Percentiles rank a stretch among this genome's conserved stretches.
phyloP scores from a whole-genome alignment of 192 early-diverging fungal species.

The Entomortierella chlamydospora region DNA sequence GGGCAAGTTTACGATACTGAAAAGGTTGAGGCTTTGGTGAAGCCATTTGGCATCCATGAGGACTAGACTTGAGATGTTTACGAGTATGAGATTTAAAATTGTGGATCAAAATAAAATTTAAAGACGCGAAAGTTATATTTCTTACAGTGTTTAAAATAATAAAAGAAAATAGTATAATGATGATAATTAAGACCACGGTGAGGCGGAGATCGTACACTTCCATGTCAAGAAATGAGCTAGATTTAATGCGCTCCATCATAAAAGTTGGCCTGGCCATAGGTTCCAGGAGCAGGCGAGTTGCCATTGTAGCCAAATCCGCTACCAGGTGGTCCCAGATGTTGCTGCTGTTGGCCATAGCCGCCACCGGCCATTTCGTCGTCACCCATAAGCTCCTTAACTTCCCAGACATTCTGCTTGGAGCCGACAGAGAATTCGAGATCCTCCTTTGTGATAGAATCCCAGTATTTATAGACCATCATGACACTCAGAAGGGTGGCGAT shows the following conservation, averaged over 20 bases:
- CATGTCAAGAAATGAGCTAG: too few relatives aligned
- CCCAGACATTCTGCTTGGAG: constrained; percentile 86
- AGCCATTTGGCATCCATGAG: constrained; percentile 47
- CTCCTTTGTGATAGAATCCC: constrained; percentile 94
- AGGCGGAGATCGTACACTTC: too few relatives aligned
- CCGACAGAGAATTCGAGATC: constrained; percentile 91
- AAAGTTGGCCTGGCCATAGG: constrained; percentile 40
- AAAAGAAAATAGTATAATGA: too few relatives aligned
- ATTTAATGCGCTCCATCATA: constrained; percentile 46
- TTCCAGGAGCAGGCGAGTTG: constrained; percentile 15
- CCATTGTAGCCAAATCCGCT: constrained; percentile 11
- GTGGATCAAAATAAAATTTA: too few relatives aligned
- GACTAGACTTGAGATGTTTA: constrained; percentile 6
- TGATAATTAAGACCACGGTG: too few relatives aligned
- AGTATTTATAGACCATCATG: constrained; percentile 97
- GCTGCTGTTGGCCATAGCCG: constrained; percentile 24
- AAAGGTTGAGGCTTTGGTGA: constrained; percentile 52
- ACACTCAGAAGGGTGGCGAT: constrained; percentile 84
- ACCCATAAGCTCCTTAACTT: constrained; percentile 75
- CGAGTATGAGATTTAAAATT: too few relatives aligned
- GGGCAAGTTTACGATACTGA: constrained; percentile 46
- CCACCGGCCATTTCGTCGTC: constrained; percentile 61
- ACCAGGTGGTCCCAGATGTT: constrained; percentile 4
- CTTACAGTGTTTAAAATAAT: too few relatives aligned
- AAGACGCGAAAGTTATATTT: too few relatives aligned